Evolutionary conservation across 1,284 basidiomycete species (phyloP).

Genomic region (Naganishia cerealis): DNA sequence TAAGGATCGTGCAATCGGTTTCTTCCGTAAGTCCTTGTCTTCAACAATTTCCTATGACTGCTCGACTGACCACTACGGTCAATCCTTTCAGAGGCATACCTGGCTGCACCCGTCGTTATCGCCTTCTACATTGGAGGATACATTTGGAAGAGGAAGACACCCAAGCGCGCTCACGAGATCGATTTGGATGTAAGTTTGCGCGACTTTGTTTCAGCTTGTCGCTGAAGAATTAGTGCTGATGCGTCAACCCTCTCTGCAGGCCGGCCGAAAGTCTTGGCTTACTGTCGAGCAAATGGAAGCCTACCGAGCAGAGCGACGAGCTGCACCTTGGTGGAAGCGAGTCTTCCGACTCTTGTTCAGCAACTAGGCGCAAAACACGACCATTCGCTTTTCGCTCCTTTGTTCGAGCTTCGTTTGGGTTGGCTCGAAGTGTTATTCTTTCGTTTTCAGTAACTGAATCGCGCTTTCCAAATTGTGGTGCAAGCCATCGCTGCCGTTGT

Average conservation of each 20-base stretch:
- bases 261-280: conserved; percentile 54
- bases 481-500: background rate
- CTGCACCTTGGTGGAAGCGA: conserved; percentile 44
- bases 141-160: conserved; percentile 50
- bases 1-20: conserved; percentile 49
- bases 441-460: background rate
- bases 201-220: background rate
- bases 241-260: conserved; percentile 30
- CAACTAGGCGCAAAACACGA: conserved; percentile 17
- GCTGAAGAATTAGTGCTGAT: background rate
- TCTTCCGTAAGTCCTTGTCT: conserved; percentile 50
- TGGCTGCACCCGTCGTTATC: conserved; percentile 52
- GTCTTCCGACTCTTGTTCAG: conserved; percentile 50
- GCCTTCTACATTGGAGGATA: conserved; percentile 48
- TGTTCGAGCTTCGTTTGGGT: background rate
- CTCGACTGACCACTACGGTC: background rate
- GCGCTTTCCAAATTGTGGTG: background rate
- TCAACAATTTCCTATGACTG: background rate
- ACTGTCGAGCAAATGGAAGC: conserved; percentile 53
- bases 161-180: conserved; percentile 49
- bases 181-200: conserved; percentile 48
- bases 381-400: background rate
- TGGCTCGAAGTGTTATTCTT: background rate
- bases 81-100: conserved; percentile 45
- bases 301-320: conserved; percentile 44